A percentile compares a stretch with the other conserved stretches of the same genome.
phyloP scores from a whole-genome alignment of 228 moss, liverwort and hornwort genomes.

The Sphagnum magellanicum region DNA sequence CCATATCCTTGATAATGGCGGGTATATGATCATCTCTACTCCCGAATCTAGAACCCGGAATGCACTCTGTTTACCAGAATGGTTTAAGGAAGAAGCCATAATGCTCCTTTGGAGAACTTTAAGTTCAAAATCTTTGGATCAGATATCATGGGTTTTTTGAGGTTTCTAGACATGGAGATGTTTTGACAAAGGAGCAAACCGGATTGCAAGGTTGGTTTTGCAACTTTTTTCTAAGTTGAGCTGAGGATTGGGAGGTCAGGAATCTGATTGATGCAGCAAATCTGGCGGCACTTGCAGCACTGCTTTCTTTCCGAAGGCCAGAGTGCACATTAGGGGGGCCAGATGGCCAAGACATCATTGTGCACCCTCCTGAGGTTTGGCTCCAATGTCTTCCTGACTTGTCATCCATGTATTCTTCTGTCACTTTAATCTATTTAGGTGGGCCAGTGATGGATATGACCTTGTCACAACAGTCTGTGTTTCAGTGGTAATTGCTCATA shows the following conservation, averaged over 20 bases:
- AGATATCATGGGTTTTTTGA: not conserved
- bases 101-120: not conserved
- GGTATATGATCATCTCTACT: slow-evolving; percentile 29
- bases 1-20: slow-evolving; percentile 87
- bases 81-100: not conserved
- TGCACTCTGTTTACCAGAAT: not conserved
- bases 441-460: not conserved
- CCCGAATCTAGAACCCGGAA: not conserved
- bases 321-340: slow-evolving; percentile 86
- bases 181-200: too few relatives aligned
- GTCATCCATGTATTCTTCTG: not conserved
- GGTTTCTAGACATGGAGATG: not conserved
- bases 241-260: slow-evolving; percentile 26
- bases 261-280: slow-evolving; percentile 97
- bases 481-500: not conserved
- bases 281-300: slow-evolving; percentile 78
- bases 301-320: slow-evolving; percentile 73
- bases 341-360: slow-evolving; percentile 82
- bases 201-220: too few relatives aligned
- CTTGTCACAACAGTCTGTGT: not conserved
- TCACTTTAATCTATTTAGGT: not conserved
- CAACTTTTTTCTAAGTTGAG: not conserved
- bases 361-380: slow-evolving; percentile 83
- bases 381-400: not conserved
- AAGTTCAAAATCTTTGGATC: not conserved